Base-by-base conservation (phyloP, 768 basidiomycete genomes). In the Naganishia kalamii region DNA sequence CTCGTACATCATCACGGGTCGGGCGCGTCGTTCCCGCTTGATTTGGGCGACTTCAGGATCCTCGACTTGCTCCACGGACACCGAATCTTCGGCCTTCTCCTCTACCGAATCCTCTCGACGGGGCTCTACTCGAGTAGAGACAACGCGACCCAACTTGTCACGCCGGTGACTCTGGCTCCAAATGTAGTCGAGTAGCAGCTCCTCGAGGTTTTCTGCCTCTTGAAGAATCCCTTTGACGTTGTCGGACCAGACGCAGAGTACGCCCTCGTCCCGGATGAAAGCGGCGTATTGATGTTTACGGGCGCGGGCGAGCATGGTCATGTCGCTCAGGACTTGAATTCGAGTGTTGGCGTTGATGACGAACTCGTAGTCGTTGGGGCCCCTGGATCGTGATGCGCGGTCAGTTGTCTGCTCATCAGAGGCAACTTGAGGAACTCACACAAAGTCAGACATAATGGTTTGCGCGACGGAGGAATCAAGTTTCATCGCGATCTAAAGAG, bases 261-360 rank as follows among this genome's bases (percentile, higher is more conserved):
- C 87, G 40, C 88, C 84, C 74, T 92, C 90, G 75, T 90, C 87
- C 46, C 90, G 84, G 71, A 90, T 85, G 74, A 92, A 92, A 0
- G 90, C 90, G 23, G 86, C 91, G 54, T 88, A 90, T 71, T 92
- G 90, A 74, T 92, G 90, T 80, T 92, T 92, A 74, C 92, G 88
- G 8, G 90, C 78, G 60, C 85, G 83, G 6, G 88, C 87, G 41
- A 92, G 85, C 72, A 84, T 81, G 65, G 85, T 79, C 81, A 92
- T 86, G 23, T 87, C 86, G 71, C 90, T 88, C 51, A 92, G 74
- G 66, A 92, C 83, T 75, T 91, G 90, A 60, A 92, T 91, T 66
- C 89, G 87, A 4, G 89, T 92, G 74, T 91, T 85, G 62, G 77
- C 75, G 78, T 90, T 88, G 66, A 93, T 83, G 25, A 30, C 35